Base-by-base conservation (phyloP, 192 early-diverging fungal species). In the Entomortierella parvispora region DNA sequence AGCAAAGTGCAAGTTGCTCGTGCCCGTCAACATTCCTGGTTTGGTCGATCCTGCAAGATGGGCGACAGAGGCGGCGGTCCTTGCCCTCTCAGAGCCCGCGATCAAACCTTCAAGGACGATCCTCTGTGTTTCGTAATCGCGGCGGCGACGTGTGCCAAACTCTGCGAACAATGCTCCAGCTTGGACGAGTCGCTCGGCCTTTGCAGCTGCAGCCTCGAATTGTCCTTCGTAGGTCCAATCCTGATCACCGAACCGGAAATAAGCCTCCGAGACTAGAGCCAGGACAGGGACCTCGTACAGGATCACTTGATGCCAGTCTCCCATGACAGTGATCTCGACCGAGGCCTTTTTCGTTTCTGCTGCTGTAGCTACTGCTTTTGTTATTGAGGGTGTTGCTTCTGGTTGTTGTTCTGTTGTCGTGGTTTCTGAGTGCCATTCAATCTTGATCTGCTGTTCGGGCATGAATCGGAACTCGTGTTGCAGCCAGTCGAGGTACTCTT, bases 201-300 rank as follows among this genome's bases (percentile, higher is more conserved):
- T 93, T 23, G 50, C 53, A 2, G 51, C 23, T 5, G 86, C 86
- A 0, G 65, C 54, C 52, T 91, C 90, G 4, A 65, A 58, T 62
- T 93, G 92, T 17, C 87, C 87, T 0, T 74, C 78, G 49, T 89
- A 82, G 45, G 72, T 69, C 93, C 93, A 94, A 66, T 91, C 89
- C 9, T 66, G 82, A 59, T 94, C 92, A 3, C 89, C 86, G 53
- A 82, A 86, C 1, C 80, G 80, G 71, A 90, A 93, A 46, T 90
- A 92, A 8, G 89, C 80, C 65, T 93, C 91, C 0, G 88, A 90
- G 12, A 94, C 70, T 4, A 94, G 82, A 0, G 91, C 85, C 23
- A 94, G 56, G 37, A 94, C 42, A 2, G 88, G 83, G 2, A 94
- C 90, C 65, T 94, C 93, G 61, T 93, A 94, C 12, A 94, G 82